Percentiles rank a stretch among this genome's conserved stretches.
phyloP scores from a whole-genome alignment of 176 grass and related monocot species.

The Carex myosuroides region DNA sequence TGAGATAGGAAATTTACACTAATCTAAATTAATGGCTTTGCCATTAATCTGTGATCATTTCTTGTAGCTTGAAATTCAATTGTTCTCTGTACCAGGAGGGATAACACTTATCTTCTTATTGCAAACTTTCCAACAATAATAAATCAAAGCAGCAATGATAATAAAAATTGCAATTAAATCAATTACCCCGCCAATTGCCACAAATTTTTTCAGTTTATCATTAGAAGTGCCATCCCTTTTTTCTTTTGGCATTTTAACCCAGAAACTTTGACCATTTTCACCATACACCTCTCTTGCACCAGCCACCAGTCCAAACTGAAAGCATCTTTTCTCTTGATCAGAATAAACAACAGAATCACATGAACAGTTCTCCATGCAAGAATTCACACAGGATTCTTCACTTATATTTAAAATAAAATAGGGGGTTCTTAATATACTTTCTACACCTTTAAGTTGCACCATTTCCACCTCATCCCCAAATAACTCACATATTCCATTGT shows the following conservation, averaged over 20 bases:
- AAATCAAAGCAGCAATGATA: slow-evolving; percentile 18
- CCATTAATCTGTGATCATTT: neutral
- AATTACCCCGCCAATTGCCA: slow-evolving; percentile 23
- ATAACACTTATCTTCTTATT: slow-evolving; percentile 15
- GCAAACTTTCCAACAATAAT: slow-evolving; percentile 19
- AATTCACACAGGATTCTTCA: slow-evolving; percentile 14
- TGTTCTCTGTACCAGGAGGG: neutral
- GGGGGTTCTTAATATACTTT: slow-evolving; percentile 17
- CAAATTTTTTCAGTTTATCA: neutral
- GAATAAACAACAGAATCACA: slow-evolving; percentile 27
- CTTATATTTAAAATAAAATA: slow-evolving; percentile 9
- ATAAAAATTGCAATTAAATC: slow-evolving; percentile 23
- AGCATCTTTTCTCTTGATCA: slow-evolving; percentile 6
- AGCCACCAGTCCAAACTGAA: slow-evolving; percentile 22
- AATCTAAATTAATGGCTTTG: neutral
- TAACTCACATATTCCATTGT: slow-evolving; percentile 22
- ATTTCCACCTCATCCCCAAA: slow-evolving; percentile 20
- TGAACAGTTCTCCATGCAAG: slow-evolving; percentile 25
- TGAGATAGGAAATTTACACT: slow-evolving; percentile 2
- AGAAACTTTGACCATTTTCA: slow-evolving; percentile 19
- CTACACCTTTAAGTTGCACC: slow-evolving; percentile 16
- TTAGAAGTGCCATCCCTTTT: neutral
- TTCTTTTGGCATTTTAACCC: slow-evolving; percentile 28
- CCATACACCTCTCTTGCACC: slow-evolving; percentile 19
- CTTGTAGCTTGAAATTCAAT: neutral